A percentile compares a stretch with the other conserved stretches of the same genome.
phyloP scores from a whole-genome alignment of 192 early-diverging fungal genomes.

The Gonapodya sp. region DNA sequence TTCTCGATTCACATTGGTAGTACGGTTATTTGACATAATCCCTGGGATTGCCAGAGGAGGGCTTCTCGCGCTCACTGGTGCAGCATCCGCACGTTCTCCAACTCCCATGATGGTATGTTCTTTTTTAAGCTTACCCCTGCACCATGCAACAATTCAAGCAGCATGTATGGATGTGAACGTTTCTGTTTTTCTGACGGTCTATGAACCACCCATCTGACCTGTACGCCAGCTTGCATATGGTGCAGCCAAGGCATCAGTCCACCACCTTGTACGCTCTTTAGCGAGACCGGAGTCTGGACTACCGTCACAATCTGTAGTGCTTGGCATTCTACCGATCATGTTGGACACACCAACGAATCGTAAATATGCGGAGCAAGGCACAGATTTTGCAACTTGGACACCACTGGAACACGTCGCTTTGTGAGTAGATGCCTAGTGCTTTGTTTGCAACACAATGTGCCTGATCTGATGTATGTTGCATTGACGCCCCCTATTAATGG shows the following conservation, averaged over 20 bases:
- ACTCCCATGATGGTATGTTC: slow-evolving; percentile 48
- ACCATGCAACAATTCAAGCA: not conserved
- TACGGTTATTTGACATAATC: not conserved
- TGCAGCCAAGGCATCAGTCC: slow-evolving; percentile 84
- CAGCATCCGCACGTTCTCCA: slow-evolving; percentile 53
- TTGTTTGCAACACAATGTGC: not conserved
- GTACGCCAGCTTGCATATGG: slow-evolving; percentile 76
- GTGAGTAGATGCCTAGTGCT: slow-evolving; percentile 23
- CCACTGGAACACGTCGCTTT: slow-evolving; percentile 61
- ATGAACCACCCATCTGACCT: not conserved
- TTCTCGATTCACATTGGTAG: not conserved
- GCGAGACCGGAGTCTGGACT: slow-evolving; percentile 64
- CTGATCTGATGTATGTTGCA: not conserved
- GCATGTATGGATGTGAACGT: not conserved
- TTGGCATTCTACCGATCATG: slow-evolving; percentile 62
- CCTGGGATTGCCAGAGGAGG: slow-evolving; percentile 34
- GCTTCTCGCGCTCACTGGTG: slow-evolving; percentile 71
- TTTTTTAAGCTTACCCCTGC: not conserved
- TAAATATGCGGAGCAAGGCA: slow-evolving; percentile 62
- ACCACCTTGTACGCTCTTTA: slow-evolving; percentile 73
- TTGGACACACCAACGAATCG: slow-evolving; percentile 90
- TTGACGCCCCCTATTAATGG: not conserved
- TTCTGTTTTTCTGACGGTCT: too few relatives aligned
- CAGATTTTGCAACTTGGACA: slow-evolving; percentile 79
- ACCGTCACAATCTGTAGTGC: slow-evolving; percentile 51